Evolutionary conservation across 208 protist genomes (phyloP).

Genomic region (Lotmaria passim): DNA sequence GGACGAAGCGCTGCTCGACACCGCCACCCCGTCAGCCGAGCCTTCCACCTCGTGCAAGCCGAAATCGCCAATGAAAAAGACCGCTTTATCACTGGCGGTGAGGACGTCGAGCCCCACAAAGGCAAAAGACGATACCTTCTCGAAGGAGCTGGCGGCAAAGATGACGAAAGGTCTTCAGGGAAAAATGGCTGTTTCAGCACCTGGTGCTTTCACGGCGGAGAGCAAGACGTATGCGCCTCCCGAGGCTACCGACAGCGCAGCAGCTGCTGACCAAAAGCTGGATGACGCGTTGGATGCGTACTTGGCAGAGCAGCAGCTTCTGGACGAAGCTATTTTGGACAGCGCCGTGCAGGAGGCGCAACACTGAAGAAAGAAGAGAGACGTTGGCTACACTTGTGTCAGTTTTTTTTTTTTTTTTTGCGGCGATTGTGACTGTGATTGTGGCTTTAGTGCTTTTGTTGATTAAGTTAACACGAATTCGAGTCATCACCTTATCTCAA

Average conservation of each 20-base stretch:
- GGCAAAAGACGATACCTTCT: slow-evolving; percentile 4
- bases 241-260: not conserved
- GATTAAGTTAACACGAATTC: too few species aligned
- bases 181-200: slow-evolving; percentile 1
- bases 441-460: too few species aligned
- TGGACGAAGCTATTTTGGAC: slow-evolving; percentile 48
- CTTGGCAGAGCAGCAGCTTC: slow-evolving; percentile 38
- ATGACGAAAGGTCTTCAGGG: slow-evolving; percentile 21
- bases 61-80: not conserved
- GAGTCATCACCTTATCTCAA: too few species aligned
- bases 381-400: too few species aligned
- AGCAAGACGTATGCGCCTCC: not conserved
- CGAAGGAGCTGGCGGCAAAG: slow-evolving; percentile 23
- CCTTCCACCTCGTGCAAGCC: not conserved
- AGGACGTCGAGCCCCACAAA: too few species aligned
- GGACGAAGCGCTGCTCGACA: slow-evolving; percentile 41
- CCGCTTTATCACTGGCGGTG: not conserved
- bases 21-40: slow-evolving; percentile 8
- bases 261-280: slow-evolving; percentile 7
- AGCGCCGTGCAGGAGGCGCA: slow-evolving; percentile 28
- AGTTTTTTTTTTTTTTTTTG: too few species aligned
- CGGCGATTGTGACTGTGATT: too few species aligned
- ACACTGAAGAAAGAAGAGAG: too few species aligned
- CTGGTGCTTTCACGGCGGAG: not conserved
- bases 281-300: slow-evolving; percentile 42